phyloP scores from a whole-genome alignment of 2,329 filamentous ascomycete species.

The Cadophora sp. region DNA sequence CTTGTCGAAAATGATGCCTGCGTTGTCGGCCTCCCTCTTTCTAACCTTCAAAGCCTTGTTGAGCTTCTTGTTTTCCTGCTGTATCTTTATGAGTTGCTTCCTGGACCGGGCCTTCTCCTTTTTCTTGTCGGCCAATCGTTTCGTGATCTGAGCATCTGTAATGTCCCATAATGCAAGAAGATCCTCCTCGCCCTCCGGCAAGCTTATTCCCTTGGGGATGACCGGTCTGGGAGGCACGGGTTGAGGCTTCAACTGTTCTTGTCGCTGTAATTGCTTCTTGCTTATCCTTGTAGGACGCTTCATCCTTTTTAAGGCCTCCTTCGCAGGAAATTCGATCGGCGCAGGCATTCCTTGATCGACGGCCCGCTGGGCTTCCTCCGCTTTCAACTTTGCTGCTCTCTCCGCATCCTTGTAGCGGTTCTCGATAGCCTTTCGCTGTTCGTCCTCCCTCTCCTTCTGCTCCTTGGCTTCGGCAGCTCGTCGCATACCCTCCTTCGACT shows the following conservation, averaged over 20 bases:
- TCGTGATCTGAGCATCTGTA: constrained; percentile 42
- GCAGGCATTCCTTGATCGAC: constrained; percentile 9
- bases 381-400: constrained; percentile 17
- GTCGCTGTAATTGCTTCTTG: constrained; percentile 34
- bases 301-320: constrained; percentile 18
- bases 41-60: constrained; percentile 40
- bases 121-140: constrained; percentile 36
- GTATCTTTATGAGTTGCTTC: constrained; percentile 33
- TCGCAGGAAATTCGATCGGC: constrained; percentile 15
- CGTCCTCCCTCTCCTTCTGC: constrained; percentile 23
- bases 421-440: constrained; percentile 28
- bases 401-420: constrained; percentile 23
- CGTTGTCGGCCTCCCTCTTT: constrained; percentile 37
- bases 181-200: constrained; percentile 45
- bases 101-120: constrained; percentile 33
- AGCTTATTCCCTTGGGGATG: constrained; percentile 39
- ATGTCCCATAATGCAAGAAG: constrained; percentile 46
- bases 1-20: constrained; percentile 38
- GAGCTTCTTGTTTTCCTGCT: constrained; percentile 40
- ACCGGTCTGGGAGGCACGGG: constrained; percentile 38
- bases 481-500: constrained; percentile 36
- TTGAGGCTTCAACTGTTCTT: constrained; percentile 33
- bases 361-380: constrained; percentile 10
- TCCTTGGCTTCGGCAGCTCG: constrained; percentile 27
- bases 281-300: constrained; percentile 30